Evolutionary conservation across 176 grass and related monocot genomes (phyloP).

Genomic region (Zoysia japonica): DNA sequence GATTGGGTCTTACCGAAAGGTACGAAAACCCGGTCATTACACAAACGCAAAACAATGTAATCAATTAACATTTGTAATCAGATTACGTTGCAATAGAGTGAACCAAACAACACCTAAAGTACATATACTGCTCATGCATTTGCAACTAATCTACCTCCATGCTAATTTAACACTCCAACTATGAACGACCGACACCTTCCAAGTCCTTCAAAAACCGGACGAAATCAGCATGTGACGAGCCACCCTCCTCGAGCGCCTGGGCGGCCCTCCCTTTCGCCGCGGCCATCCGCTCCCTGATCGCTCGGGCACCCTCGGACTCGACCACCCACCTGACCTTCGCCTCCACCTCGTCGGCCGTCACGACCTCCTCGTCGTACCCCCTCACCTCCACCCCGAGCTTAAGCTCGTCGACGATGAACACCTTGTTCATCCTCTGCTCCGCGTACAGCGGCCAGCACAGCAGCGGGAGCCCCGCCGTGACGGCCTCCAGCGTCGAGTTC

Average conservation of each 20-base stretch:
- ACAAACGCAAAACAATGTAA: no score
- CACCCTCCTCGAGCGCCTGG: slow-evolving; percentile 16
- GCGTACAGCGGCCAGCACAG: slow-evolving; percentile 73
- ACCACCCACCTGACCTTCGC: no score
- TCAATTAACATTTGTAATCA: no score
- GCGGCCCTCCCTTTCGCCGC: background rate
- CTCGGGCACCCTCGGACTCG: background rate
- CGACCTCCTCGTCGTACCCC: slow-evolving; percentile 36
- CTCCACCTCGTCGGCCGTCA: no score
- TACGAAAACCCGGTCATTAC: no score
- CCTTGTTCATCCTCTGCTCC: slow-evolving; percentile 76
- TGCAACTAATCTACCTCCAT: no score
- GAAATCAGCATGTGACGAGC: slow-evolving; percentile 34
- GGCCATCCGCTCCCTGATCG: background rate
- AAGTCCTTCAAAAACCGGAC: slow-evolving; percentile 8
- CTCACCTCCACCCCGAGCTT: slow-evolving; percentile 38
- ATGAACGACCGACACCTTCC: background rate
- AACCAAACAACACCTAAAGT: no score
- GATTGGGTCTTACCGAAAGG: no score
- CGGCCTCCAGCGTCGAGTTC: slow-evolving; percentile 41
- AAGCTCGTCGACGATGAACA: slow-evolving; percentile 39
- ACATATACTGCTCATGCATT: no score
- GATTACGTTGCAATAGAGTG: no score
- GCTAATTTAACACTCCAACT: no score
- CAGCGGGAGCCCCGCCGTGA: slow-evolving; percentile 40